Conservation (phyloP, 2,329 filamentous ascomycete species). For the Aureobasidium sp. region DNA sequence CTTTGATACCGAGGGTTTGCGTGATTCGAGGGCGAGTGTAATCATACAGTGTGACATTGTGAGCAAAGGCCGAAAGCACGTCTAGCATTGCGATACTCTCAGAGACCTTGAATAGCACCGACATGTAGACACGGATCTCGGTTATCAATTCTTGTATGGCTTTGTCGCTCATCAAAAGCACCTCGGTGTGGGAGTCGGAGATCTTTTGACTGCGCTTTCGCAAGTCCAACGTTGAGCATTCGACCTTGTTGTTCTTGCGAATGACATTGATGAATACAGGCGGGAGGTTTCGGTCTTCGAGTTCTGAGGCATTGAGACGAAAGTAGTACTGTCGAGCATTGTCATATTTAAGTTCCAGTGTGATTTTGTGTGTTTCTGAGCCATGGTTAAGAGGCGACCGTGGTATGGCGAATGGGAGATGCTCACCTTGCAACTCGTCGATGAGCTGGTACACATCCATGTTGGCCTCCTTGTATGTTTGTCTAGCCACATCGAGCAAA, state of each 20-base stretch:
- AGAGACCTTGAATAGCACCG: constrained; percentile 70
- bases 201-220: constrained; percentile 70
- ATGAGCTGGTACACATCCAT: constrained; percentile 67
- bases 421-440: constrained; percentile 54
- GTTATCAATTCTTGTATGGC: constrained; percentile 63
- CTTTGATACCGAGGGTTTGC: constrained; percentile 60
- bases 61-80: constrained; percentile 55
- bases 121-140: constrained; percentile 62
- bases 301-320: constrained; percentile 51
- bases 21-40: constrained; percentile 59
- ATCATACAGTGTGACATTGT: constrained; percentile 58
- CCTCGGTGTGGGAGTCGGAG: constrained; percentile 71
- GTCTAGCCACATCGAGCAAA: constrained; percentile 77
- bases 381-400: neutral
- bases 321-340: constrained; percentile 72
- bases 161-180: constrained; percentile 68
- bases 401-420: constrained; percentile 3
- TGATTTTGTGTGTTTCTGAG: constrained; percentile 44
- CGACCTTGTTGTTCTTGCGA: constrained; percentile 62
- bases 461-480: constrained; percentile 82
- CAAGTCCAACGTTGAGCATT: constrained; percentile 79
- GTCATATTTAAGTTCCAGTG: constrained; percentile 65
- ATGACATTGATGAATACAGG: constrained; percentile 68
- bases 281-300: constrained; percentile 54
- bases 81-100: constrained; percentile 82